Percentiles rank a stretch among this genome's conserved stretches.
phyloP scores from a whole-genome alignment of 139 green algal genomes.

The Coelastrella sp. region DNA sequence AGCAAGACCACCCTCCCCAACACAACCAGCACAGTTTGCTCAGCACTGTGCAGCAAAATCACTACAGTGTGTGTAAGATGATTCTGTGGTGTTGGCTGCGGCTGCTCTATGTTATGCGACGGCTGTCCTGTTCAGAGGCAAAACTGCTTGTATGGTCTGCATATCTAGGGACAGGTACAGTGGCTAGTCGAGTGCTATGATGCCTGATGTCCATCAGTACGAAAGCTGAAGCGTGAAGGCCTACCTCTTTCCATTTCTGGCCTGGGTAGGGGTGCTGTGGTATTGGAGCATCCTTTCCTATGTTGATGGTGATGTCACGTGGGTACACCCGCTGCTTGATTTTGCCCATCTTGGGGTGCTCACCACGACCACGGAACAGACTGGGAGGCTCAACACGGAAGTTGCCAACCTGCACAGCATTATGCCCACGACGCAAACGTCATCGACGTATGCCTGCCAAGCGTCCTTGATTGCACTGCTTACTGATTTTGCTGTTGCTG shows the following conservation, averaged over 20 bases:
- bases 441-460: neutral
- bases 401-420: constrained; percentile 93
- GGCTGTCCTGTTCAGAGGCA: too few species aligned
- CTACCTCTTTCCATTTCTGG: constrained; percentile 77
- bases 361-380: constrained; percentile 97
- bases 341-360: constrained; percentile 99
- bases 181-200: neutral
- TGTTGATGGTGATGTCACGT: constrained; percentile 98
- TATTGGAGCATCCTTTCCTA: constrained; percentile 83
- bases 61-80: neutral
- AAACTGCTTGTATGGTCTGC: too few species aligned
- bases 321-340: constrained; percentile 97
- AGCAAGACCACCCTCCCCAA: too few species aligned
- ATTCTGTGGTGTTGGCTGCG: too few species aligned
- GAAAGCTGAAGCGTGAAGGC: neutral
- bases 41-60: neutral
- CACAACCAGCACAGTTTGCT: too few species aligned
- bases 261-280: constrained; percentile 91
- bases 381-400: constrained; percentile 98
- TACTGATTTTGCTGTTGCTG: neutral
- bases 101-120: too few species aligned
- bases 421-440: neutral
- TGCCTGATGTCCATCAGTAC: neutral
- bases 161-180: too few species aligned
- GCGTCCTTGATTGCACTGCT: neutral